Percentiles rank a stretch among this genome's conserved stretches.
Conservation (phyloP, 2,329 filamentous ascomycete genomes). For the Botrytis hyacinthi region DNA sequence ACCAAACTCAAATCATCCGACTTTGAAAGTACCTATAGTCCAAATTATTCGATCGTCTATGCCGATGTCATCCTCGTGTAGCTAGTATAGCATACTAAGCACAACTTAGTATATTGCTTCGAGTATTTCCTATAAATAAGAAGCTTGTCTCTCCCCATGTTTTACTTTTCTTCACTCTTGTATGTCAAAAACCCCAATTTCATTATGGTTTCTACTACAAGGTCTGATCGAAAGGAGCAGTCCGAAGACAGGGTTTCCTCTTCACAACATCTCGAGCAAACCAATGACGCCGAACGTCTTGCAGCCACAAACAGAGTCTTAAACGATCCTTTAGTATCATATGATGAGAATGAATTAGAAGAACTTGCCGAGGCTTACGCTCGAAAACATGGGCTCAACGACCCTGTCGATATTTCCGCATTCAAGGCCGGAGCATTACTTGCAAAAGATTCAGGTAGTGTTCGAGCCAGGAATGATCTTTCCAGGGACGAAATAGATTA, state of each 20-base stretch:
- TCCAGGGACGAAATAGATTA: slow-evolving; percentile 56
- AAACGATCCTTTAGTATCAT: not conserved
- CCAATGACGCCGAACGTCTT: not conserved
- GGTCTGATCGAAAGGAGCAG: not conserved
- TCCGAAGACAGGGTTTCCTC: not conserved
- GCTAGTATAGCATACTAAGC: not conserved
- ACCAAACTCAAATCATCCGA: not conserved
- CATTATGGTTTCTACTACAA: not conserved
- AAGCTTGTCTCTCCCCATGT: no score
- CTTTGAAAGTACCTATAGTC: not conserved
- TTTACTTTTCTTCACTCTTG: not conserved
- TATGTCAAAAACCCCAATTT: not conserved
- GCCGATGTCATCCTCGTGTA: not conserved
- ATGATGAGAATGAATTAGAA: not conserved
- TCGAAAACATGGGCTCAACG: slow-evolving; percentile 51
- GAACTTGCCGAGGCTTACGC: slow-evolving; percentile 50
- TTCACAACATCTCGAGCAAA: not conserved
- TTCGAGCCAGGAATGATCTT: slow-evolving; percentile 47
- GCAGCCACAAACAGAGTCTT: not conserved
- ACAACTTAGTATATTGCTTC: not conserved
- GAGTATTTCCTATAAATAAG: no score
- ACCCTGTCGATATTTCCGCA: slow-evolving; percentile 55
- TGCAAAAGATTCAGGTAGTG: slow-evolving; percentile 45
- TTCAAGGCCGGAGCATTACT: slow-evolving; percentile 60
- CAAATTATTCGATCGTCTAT: not conserved